A percentile compares a stretch with the other conserved stretches of the same genome.
Conservation (phyloP, 2,329 filamentous ascomycete species). For the Xylariaceae sp. region DNA sequence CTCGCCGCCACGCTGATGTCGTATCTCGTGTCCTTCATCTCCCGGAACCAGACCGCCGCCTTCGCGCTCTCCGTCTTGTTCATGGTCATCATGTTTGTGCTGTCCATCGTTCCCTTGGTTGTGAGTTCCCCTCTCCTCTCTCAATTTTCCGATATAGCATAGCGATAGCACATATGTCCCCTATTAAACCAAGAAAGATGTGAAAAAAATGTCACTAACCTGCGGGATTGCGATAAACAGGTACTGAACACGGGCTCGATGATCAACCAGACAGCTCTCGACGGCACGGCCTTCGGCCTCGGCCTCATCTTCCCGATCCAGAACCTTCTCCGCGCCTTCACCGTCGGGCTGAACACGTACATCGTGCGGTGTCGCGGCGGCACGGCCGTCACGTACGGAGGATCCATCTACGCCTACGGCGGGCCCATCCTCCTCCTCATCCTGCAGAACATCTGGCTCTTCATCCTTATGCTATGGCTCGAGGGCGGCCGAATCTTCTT, state of each 20-base stretch:
- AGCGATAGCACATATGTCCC: background rate
- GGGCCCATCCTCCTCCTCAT: conserved; percentile 64
- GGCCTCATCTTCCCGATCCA: conserved; percentile 55
- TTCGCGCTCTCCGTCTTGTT: conserved; percentile 48
- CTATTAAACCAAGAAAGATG: too few species aligned
- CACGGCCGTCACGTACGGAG: conserved; percentile 39
- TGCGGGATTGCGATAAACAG: background rate
- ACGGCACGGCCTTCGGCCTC: conserved; percentile 54
- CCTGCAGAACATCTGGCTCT: conserved; percentile 54
- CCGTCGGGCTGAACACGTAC: conserved; percentile 59
- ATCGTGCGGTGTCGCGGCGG: conserved; percentile 51
- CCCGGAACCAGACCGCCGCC: conserved; percentile 57
- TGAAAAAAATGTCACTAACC: too few species aligned
- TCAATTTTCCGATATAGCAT: background rate
- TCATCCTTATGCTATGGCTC: conserved; percentile 58
- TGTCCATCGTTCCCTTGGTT: conserved; percentile 23
- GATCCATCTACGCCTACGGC: conserved; percentile 59
- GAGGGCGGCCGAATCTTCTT: conserved; percentile 52
- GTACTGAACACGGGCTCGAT: background rate
- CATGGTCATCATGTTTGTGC: conserved; percentile 23
- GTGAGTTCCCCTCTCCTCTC: conserved; percentile 14
- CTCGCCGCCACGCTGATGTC: conserved; percentile 53
- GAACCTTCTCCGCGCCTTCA: conserved; percentile 54
- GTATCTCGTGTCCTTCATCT: conserved; percentile 58
- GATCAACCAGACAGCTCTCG: conserved; percentile 38